Evolutionary conservation across 148 eudicot species (phyloP).

Genomic region (Diospyros kaki): DNA sequence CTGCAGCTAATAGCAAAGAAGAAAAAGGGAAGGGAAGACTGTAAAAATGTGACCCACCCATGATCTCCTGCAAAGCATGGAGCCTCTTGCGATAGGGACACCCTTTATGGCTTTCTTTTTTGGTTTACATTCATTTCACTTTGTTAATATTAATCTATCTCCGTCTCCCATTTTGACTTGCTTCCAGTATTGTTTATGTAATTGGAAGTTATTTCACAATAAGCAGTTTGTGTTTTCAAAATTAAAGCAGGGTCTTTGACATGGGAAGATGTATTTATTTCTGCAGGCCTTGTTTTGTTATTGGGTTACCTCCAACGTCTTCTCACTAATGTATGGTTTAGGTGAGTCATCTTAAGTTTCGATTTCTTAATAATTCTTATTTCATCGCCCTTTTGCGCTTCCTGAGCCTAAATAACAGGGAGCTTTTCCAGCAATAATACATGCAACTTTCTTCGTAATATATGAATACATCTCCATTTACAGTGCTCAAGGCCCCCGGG

Average conservation of each 20-base stretch:
- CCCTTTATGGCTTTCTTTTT: too few relatives aligned
- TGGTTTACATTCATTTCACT: background rate
- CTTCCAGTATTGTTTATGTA: background rate
- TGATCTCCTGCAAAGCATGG: too few relatives aligned
- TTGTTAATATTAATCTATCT: background rate
- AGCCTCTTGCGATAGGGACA: too few relatives aligned
- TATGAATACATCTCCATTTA: background rate
- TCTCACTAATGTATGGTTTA: conserved; percentile 75
- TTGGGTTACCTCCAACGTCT: conserved; percentile 88
- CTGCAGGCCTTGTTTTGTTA: conserved; percentile 91
- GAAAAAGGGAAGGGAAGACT: too few relatives aligned
- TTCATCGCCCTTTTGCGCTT: background rate
- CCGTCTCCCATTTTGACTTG: background rate
- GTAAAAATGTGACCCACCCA: too few relatives aligned
- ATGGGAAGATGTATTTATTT: conserved; percentile 1
- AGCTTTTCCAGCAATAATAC: background rate
- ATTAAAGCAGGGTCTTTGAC: background rate
- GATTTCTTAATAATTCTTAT: conserved; percentile 5
- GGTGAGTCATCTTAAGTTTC: conserved; percentile 43
- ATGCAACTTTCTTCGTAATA: background rate
- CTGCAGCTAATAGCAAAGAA: background rate
- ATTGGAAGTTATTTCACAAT: background rate
- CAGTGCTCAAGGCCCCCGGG: conserved; percentile 64
- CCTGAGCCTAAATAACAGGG: background rate
- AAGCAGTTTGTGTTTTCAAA: background rate